phyloP scores from a whole-genome alignment of 305 asterid species.

The Fraxinus sp. region DNA sequence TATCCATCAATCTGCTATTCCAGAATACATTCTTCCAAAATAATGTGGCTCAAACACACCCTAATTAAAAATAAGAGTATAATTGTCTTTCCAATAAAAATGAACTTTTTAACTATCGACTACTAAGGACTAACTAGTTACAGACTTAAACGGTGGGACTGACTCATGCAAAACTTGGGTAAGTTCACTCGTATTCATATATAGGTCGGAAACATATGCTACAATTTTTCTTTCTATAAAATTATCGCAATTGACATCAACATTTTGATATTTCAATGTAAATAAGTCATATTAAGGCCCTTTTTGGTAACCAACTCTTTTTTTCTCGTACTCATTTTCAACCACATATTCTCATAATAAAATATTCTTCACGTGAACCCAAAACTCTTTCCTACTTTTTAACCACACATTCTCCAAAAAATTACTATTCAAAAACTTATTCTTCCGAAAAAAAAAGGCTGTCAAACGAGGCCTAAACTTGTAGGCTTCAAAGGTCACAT shows the following conservation, averaged over 20 bases:
- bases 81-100: too few species aligned
- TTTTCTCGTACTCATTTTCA: too few species aligned
- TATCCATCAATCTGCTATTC: too few species aligned
- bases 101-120: neutral
- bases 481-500: neutral
- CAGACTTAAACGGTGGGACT: neutral
- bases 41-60: too few species aligned
- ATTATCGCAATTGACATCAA: neutral
- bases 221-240: neutral
- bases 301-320: neutral
- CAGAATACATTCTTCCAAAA: too few species aligned
- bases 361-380: too few species aligned
- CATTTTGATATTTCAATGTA: too few species aligned
- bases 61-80: too few species aligned
- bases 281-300: neutral
- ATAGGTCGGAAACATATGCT: neutral
- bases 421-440: neutral
- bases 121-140: neutral
- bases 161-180: neutral
- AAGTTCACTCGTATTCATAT: neutral
- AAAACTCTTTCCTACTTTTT: too few species aligned
- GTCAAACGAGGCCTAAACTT: neutral
- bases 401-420: neutral
- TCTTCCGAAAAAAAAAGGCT: neutral
- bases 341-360: neutral